These are phyloP conservation scores for Emericellopsis atlantica DNA, from an alignment of 2,329 filamentous ascomycete genomes.

Conservation along the genomic window DNA sequence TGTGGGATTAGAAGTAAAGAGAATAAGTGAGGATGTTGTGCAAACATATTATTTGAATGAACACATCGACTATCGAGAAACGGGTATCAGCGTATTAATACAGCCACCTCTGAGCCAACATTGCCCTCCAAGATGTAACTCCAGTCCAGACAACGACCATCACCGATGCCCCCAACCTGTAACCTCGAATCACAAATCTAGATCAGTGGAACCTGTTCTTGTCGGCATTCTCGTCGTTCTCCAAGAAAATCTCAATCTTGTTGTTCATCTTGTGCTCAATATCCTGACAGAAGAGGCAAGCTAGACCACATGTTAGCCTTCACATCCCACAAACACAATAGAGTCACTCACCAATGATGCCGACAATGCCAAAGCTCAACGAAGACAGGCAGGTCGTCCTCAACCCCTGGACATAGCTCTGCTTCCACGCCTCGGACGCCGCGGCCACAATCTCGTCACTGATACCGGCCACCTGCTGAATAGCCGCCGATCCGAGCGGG, in stretches of 20 bases:
- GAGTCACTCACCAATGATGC: constrained; percentile 13
- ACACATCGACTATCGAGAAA: too few relatives aligned
- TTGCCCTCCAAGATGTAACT: too few relatives aligned
- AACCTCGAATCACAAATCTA: too few relatives aligned
- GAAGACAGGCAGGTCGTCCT: constrained; percentile 15
- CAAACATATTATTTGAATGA: too few relatives aligned
- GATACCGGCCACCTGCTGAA: constrained; percentile 13
- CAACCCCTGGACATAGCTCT: constrained; percentile 16
- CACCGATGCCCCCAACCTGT: too few relatives aligned
- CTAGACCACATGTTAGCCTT: constrained; percentile 2
- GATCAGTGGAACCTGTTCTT: constrained; percentile 14
- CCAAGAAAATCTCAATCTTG: constrained; percentile 21
- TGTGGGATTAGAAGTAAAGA: too few relatives aligned
- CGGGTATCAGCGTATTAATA: too few relatives aligned
- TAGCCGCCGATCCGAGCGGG: constrained; percentile 9
- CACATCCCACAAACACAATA: constrained; percentile 2
- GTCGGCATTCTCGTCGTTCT: constrained; percentile 17
- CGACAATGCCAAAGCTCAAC: constrained; percentile 14
- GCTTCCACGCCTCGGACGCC: constrained; percentile 14
- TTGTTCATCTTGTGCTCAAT: constrained; percentile 21
- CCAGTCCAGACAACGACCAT: too few relatives aligned
- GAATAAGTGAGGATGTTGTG: too few relatives aligned
- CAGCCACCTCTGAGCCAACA: too few relatives aligned
- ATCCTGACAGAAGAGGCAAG: constrained; percentile 18
- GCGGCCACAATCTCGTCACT: constrained; percentile 12